A percentile compares a stretch with the other conserved stretches of the same genome.
Conservation (phyloP, 2,329 filamentous ascomycete species). For the Purpureocillium takamizusanense region DNA sequence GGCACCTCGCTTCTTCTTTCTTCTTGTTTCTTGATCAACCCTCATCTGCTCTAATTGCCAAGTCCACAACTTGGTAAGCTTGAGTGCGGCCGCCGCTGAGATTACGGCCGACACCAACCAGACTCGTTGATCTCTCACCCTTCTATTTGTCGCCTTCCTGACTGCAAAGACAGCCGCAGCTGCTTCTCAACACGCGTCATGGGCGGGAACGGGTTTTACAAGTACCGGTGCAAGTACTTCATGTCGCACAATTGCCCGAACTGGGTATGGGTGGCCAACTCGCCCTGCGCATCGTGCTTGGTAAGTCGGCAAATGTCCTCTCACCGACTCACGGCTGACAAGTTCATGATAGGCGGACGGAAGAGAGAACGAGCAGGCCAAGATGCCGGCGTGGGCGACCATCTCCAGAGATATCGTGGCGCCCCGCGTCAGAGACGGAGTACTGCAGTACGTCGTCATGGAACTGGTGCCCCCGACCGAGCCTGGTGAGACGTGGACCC, state of each 20-base stretch:
- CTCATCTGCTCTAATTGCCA: no score
- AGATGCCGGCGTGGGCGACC: slow-evolving; percentile 15
- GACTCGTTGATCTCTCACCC: no score
- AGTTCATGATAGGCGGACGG: slow-evolving; percentile 33
- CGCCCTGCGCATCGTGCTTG: slow-evolving; percentile 38
- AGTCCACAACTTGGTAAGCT: no score
- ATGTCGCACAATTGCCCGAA: slow-evolving; percentile 41
- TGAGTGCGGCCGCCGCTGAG: no score
- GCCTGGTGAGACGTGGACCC: slow-evolving; percentile 26
- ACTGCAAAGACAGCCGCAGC: neutral
- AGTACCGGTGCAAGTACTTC: slow-evolving; percentile 47
- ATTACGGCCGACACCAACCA: no score
- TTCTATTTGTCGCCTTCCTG: no score
- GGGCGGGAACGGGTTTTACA: slow-evolving; percentile 35
- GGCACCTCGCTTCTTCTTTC: no score
- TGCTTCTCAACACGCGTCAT: slow-evolving; percentile 9
- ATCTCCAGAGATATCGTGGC: slow-evolving; percentile 33
- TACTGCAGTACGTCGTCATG: slow-evolving; percentile 38
- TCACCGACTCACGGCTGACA: slow-evolving; percentile 7
- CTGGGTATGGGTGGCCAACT: slow-evolving; percentile 45
- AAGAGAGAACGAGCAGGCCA: slow-evolving; percentile 31
- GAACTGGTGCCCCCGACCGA: slow-evolving; percentile 30
- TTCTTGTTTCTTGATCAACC: no score
- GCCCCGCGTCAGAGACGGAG: slow-evolving; percentile 34
- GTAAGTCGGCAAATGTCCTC: slow-evolving; percentile 24